Evolutionary conservation across 805 yeast genomes (phyloP).

Genomic region (Candida coleopterorum): DNA sequence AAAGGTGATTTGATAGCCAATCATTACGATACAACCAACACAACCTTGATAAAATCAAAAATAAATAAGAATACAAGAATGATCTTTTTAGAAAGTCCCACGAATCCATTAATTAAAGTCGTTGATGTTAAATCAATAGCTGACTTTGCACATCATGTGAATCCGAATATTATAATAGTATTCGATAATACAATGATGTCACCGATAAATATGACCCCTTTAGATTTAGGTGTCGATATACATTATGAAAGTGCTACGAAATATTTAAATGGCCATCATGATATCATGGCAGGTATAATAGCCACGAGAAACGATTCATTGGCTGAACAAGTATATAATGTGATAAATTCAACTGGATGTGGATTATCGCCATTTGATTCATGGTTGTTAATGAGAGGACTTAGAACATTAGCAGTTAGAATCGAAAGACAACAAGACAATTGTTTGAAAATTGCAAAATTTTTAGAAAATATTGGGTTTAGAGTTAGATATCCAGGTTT

Average conservation of each 20-base stretch:
- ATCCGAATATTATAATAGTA: slow-evolving; percentile 67
- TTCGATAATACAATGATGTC: slow-evolving; percentile 98
- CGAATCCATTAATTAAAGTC: slow-evolving; percentile 88
- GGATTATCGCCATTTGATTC: slow-evolving; percentile 91
- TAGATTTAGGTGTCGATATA: slow-evolving; percentile 83
- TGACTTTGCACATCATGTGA: slow-evolving; percentile 57
- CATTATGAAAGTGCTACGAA: slow-evolving; percentile 94
- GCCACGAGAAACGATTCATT: slow-evolving; percentile 62
- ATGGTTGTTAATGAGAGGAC: slow-evolving; percentile 84
- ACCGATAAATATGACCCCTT: slow-evolving; percentile 78
- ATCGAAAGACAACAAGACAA: slow-evolving; percentile 85
- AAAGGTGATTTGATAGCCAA: slow-evolving; percentile 61
- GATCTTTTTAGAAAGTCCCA: slow-evolving; percentile 87
- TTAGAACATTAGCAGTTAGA: slow-evolving; percentile 82
- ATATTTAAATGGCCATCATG: slow-evolving; percentile 91
- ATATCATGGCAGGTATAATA: slow-evolving; percentile 91
- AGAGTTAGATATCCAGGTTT: slow-evolving; percentile 85
- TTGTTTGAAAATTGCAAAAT: slow-evolving; percentile 70
- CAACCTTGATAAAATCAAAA: slow-evolving; percentile 53
- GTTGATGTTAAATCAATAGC: slow-evolving; percentile 72
- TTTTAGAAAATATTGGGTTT: slow-evolving; percentile 63
- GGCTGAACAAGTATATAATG: slow-evolving; percentile 66
- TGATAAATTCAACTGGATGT: slow-evolving; percentile 85
- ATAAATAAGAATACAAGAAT: slow-evolving; percentile 59
- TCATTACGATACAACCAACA: slow-evolving; percentile 79